Conservation (phyloP, 805 yeast genomes). For the Candida yuanshanica region DNA sequence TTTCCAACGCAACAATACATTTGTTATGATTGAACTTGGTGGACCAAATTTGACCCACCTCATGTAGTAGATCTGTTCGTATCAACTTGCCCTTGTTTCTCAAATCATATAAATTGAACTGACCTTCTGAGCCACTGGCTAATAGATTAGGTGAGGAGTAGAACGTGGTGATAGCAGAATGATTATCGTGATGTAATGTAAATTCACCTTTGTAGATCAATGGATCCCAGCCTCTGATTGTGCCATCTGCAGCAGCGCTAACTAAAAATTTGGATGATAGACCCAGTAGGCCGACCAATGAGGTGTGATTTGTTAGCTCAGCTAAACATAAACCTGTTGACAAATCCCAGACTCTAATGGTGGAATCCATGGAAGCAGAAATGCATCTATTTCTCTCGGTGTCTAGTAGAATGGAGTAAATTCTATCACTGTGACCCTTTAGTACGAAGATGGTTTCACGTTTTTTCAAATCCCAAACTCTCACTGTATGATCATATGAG, state of each 20-base stretch:
- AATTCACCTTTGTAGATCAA: conserved; percentile 58
- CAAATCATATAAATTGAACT: conserved; percentile 84
- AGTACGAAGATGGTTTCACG: conserved; percentile 69
- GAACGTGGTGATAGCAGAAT: conserved; percentile 89
- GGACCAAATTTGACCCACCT: conserved; percentile 91
- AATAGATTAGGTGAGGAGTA: conserved; percentile 80
- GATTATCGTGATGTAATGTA: conserved; percentile 69
- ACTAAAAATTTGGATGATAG: conserved; percentile 72
- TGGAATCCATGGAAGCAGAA: conserved; percentile 87
- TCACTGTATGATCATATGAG: conserved; percentile 81
- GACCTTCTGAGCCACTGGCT: conserved; percentile 84
- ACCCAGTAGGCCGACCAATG: conserved; percentile 82
- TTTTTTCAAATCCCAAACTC: conserved; percentile 86
- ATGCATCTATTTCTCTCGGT: conserved; percentile 71
- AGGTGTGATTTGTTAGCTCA: conserved; percentile 80
- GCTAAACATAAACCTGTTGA: conserved; percentile 64
- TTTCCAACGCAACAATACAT: conserved; percentile 89
- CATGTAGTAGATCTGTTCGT: conserved; percentile 61
- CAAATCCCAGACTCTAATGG: conserved; percentile 86
- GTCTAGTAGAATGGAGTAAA: conserved; percentile 85
- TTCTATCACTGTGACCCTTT: conserved; percentile 80
- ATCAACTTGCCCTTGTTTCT: conserved; percentile 64
- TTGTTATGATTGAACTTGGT: conserved; percentile 79
- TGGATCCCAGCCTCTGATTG: conserved; percentile 91
- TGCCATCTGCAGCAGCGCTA: conserved; percentile 94